Conservation (phyloP, 352 stramenopile species). For the Phytophthora citricola region DNA sequence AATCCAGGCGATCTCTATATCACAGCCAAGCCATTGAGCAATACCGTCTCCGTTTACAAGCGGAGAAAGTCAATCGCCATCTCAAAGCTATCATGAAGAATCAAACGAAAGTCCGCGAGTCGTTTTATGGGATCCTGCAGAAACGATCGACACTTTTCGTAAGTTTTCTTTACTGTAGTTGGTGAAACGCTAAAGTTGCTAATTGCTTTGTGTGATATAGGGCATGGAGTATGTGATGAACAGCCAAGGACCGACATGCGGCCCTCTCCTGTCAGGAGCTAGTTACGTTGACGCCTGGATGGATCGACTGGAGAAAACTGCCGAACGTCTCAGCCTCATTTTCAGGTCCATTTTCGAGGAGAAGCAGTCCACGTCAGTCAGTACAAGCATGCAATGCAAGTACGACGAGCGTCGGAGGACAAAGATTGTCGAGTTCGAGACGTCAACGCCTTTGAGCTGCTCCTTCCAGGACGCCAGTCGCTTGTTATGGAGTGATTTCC, state of each 20-base stretch:
- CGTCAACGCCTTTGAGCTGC: conserved; percentile 13
- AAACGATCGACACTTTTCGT: conserved; percentile 31
- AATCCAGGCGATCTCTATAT: not conserved
- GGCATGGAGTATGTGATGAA: conserved; percentile 20
- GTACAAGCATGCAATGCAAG: conserved; percentile 5
- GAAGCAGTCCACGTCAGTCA: conserved; percentile 1
- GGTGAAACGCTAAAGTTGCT: not conserved
- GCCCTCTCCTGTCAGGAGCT: not conserved
- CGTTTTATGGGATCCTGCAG: conserved; percentile 11
- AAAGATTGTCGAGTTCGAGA: conserved; percentile 27
- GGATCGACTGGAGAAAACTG: conserved; percentile 5
- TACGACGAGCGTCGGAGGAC: conserved; percentile 15
- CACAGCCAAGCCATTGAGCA: conserved; percentile 16
- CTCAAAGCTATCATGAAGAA: conserved; percentile 31
- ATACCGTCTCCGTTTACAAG: conserved; percentile 15
- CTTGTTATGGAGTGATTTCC: conserved; percentile 19
- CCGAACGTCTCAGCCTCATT: conserved; percentile 4
- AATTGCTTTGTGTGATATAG: conserved; percentile 1
- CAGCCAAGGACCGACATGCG: not conserved
- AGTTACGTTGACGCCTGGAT: conserved; percentile 11
- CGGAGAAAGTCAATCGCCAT: conserved; percentile 32
- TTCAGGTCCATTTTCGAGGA: conserved; percentile 6
- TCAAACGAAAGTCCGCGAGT: conserved; percentile 22
- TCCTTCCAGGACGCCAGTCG: conserved; percentile 5
- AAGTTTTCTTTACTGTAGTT: not conserved